Evolutionary conservation across 345 rosid species (phyloP), one percentile per base, ranked within the genome.

Genomic region (Psidium friedrichsthalianum): DNA sequence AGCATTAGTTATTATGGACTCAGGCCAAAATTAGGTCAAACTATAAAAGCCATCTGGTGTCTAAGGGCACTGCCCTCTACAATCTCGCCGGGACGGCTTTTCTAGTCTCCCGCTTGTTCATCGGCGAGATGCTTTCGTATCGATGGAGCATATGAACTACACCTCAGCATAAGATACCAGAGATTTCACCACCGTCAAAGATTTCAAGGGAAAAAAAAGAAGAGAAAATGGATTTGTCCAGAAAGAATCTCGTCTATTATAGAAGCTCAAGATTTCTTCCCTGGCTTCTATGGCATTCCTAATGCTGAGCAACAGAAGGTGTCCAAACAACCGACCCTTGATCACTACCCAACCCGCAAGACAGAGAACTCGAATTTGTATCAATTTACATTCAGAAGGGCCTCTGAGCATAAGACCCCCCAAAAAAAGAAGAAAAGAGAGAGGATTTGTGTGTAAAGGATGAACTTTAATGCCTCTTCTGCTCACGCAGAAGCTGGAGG

Each of bases 401-500:
- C 56, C 24, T 20, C 22, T 55, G 24, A 55, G 22, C 56, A 54
- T 1, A n/a, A n/a, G n/a, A n/a, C 3, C n/a, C n/a, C n/a, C n/a
- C n/a, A n/a, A n/a, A n/a, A n/a, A n/a, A 56, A 21, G 44, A 64
- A 64, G 44, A 3, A 16, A 16, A 20, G 6, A 69, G 24, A 18
- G 78, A 32, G 24, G 24, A 69, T 3, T 64, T 29, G 74, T 5
- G 22, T 64, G 76, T 1, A 29, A 64, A 64, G 40, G 40, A n/a
- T 13, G 29, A 32, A 36, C 32, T 81, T 81, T 13, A 81, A 47
- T 14, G 32, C 55, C 78, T 18, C 44, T 20, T 18, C 44, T 20
- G 78, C 78, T 69, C 24, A 5, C 56, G 87, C 18, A 89, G 83
- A 44, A 89, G 90, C 87, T 84, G 78, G 24, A 90, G 53, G 74